Conservation (phyloP, 192 early-diverging fungal genomes). For the Haplosporangium gracile region DNA sequence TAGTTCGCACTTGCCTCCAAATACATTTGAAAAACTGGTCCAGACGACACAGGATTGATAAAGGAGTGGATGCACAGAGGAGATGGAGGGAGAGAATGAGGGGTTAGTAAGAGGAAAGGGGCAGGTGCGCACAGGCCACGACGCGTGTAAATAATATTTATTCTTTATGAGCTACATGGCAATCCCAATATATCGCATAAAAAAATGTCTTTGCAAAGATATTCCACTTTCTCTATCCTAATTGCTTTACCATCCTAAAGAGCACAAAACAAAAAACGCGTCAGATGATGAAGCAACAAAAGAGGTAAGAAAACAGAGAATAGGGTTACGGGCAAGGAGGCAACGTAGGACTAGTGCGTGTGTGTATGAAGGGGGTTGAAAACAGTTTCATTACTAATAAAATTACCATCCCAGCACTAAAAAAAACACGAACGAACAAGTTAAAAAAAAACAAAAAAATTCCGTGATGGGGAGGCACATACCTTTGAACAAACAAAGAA, state of each 20-base stretch:
- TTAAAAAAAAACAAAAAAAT: not conserved
- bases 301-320: no score
- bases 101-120: not conserved
- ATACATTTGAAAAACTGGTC: no score
- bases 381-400: not conserved
- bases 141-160: not conserved
- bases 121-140: not conserved
- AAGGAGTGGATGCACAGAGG: not conserved
- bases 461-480: not conserved
- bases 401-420: not conserved
- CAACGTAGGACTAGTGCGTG: not conserved
- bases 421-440: not conserved
- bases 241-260: not conserved
- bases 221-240: not conserved
- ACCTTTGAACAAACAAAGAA: not conserved
- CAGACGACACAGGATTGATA: no score
- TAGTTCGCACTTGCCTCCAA: no score
- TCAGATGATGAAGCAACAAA: not conserved
- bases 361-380: no score
- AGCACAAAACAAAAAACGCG: not conserved
- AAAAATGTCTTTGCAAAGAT: not conserved
- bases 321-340: no score
- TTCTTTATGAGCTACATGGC: not conserved
- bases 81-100: not conserved
- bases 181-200: not conserved